Evolutionary conservation across 148 eudicot genomes (phyloP), one percentile per base, ranked within the genome.

Genomic region (Chenopodium berlandieri): DNA sequence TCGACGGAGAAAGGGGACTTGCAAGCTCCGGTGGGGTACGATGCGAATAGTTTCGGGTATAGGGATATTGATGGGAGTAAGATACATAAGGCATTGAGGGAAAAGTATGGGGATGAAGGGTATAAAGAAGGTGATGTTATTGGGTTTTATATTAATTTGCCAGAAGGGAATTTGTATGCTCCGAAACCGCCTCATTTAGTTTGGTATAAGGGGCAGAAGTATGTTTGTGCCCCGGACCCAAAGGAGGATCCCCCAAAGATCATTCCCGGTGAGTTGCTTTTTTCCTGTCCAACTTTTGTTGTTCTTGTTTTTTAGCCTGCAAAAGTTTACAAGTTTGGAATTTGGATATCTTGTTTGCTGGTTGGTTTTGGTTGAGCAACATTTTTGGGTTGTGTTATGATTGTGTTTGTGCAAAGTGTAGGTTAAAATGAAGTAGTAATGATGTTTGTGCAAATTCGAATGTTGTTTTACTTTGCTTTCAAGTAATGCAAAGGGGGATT

Each of bases 1-100:
- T 90, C 98, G 8, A 96, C 88, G 0, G 99, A 96, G 85, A 94
- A 93, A 62, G 99, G 98, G 83, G 99, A 96, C 70, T 90, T 96
- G 93, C 99, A 96, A 78, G 99, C 95, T 4, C 99, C 99, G 0
- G 98, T 96, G 52, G 99, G 99, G 44, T 96, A 92, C 68, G 98
- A 96, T 86, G 93, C 84, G 75, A 90, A 92, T 86, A 92, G 98
- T 84, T 96, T 86, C 44, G 99, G 99, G 78, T 96, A 91, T 84
- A 87, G 99, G 86, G 99, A 96, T 86, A 84, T 96, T 85, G 99
- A 96, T 89, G 99, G 99, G 82, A 88, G 90, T 83, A 96, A 96
- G 86, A 85, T 94, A 79, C 98, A 96, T 72, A 96, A 94, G 89
- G 99, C 99, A 60, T 82, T 91, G 90, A 91, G 99, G 85, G 97